Conservation (phyloP, 208 protist genomes). For the Strigomonas culicis region DNA sequence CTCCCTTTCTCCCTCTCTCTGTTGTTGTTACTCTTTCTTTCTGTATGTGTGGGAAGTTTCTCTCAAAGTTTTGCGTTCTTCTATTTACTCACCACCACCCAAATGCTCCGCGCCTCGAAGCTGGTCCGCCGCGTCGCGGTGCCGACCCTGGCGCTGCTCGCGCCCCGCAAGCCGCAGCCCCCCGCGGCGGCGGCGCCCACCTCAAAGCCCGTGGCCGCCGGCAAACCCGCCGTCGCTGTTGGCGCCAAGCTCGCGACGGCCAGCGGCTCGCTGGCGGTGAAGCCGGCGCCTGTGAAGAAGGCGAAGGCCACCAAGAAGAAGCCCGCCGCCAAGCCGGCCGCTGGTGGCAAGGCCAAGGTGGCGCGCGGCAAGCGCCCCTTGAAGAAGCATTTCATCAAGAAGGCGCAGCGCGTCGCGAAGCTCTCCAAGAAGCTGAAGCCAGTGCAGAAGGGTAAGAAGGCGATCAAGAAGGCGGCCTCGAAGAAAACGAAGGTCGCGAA, state of each 20-base stretch:
- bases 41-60: not conserved
- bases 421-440: conserved; percentile 21
- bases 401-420: conserved; percentile 14
- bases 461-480: conserved; percentile 9
- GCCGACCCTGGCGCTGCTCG: conserved; percentile 11
- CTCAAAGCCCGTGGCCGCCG: not conserved
- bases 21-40: not conserved
- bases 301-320: conserved; percentile 18
- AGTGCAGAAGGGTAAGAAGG: conserved; percentile 14
- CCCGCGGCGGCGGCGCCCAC: conserved; percentile 5
- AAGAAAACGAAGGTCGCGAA: conserved; percentile 15
- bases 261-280: not conserved
- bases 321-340: conserved; percentile 7
- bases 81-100: not conserved
- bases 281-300: conserved; percentile 9
- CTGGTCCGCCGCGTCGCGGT: conserved; percentile 11
- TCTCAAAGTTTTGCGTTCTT: conserved; percentile 6
- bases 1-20: not conserved
- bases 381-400: conserved; percentile 19
- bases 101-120: conserved; percentile 16
- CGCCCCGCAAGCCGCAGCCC: conserved; percentile 2
- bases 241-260: not conserved
- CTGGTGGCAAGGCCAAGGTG: conserved; percentile 24
- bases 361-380: not conserved
- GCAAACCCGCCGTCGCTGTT: not conserved